Evolutionary conservation across 2,329 filamentous ascomycete genomes (phyloP), one percentile per base, ranked within the genome.

Genomic region (Hawksworthiomyces lignivorus): DNA sequence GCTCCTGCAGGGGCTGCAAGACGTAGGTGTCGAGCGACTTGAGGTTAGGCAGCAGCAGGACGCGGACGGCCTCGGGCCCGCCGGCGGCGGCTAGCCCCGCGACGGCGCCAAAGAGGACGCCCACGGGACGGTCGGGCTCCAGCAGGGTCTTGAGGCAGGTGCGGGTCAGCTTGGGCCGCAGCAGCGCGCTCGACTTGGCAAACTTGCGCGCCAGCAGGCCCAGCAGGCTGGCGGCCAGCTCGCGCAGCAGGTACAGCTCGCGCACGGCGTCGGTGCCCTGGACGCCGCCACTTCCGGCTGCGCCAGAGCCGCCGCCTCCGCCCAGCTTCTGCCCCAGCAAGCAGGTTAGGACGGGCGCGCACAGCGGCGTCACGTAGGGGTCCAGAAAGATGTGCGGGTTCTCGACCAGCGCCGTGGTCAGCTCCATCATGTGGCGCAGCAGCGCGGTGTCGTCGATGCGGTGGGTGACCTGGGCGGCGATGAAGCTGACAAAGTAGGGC

Each of bases 401-500:
- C 53, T 82, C 77, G 37, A 96, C 83, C 38, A 98, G 70, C 2
- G 90, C 87, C 37, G 85, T 77, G 1, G 86, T 82, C 46, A 97
- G 77, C 55, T 88, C 82, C 84, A 98, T 90, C 78, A 94, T 92
- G 60, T 94, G 87, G 17, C 80, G 82, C 18, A 98, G 72, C 5
- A 88, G 79, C 58, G 96, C 96, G 3, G 89, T 75, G 60, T 94
- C 86, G 63, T 94, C 89, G 50, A 95, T 75, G 52, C 82, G 84
- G 61, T 98, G 92, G 1, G 92, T 97, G 38, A 98, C 87, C 62
- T 95, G 92, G 60, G 96, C 90, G 17, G 88, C 83, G 54, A 97
- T 84, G 61, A 95, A 97, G 60, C 94, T 88, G 46, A 95, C 83
- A 55, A 97, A 96, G 64, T 98, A 98, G 0, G 92, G 92, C 21